Evolutionary conservation across 2,329 filamentous ascomycete genomes (phyloP), one percentile per base, ranked within the genome.

Genomic region (Ascochyta clinopodiicola): DNA sequence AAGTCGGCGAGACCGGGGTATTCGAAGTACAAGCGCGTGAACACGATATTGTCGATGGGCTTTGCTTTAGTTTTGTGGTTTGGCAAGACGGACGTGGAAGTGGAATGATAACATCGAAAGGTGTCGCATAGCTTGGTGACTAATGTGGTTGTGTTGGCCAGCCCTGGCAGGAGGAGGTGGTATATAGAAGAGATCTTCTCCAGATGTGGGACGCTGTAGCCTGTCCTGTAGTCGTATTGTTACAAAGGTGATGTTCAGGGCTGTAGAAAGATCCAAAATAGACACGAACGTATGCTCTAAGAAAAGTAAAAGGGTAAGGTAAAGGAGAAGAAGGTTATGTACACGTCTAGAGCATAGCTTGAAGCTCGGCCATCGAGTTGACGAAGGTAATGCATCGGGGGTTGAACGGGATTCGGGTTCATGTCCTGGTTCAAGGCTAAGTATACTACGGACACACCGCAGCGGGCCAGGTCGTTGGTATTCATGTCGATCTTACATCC

Each of bases 1-100:
- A 35, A 15, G 5, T 8, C 29, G 35, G 35, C 6, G 21, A 31
- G 13, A 12, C 22, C 31, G 6, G 48, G 44, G 17, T 17, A 4
- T 15, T 25, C 24, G 29, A 38, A 7, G 12, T 34, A 19, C 19
- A n/a, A 6, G 34, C 15, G 17, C 25, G 22, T 15, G 19, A 19
- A 22, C 17, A 46, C 56, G 55, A 38, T 42, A 56, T 25, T 38
- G 50, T 35, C 38, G 22, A 29, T 21, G 13, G 19, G 29, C 27
- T 56, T 60, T 48, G 60, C 53, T 49, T 56, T 46, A 59, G 37
- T 47, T 58, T 64, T 63, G 64, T 65, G 24, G 56, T 53, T 55
- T 51, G 42, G 53, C 17, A 19, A 45, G 42, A 37, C 21, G 31
- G 25, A 10, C 32, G 29, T 46, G 37, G 25, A 39, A 49, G 19